Percentiles rank a stretch among this genome's conserved stretches.
phyloP scores from a whole-genome alignment of 495 filamentous ascomycete genomes.

The Talaromyces trachyspermus region DNA sequence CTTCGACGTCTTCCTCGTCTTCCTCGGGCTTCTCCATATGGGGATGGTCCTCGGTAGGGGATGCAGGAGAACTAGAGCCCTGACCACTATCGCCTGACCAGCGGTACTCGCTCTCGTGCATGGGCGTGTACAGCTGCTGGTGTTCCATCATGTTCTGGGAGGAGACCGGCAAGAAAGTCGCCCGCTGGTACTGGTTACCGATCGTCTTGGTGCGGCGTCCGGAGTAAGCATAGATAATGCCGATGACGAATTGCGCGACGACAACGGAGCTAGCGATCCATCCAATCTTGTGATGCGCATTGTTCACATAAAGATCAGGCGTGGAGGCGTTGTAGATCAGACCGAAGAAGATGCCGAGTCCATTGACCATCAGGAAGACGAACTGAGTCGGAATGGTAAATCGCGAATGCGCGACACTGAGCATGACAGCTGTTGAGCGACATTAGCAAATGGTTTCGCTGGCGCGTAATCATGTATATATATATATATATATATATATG shows the following conservation, averaged over 20 bases:
- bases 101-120: conserved; percentile 49
- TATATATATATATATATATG: no score
- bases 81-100: conserved; percentile 86
- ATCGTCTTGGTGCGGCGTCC: conserved; percentile 25
- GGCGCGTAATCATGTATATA: no score
- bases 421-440: conserved; percentile 62
- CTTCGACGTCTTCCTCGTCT: conserved; percentile 35
- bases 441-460: no score
- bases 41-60: conserved; percentile 45
- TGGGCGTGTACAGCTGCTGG: conserved; percentile 40
- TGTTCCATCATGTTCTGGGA: conserved; percentile 59
- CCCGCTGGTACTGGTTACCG: conserved; percentile 25
- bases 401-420: conserved; percentile 75
- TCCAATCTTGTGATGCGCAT: conserved; percentile 82
- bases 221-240: conserved; percentile 50
- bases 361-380: conserved; percentile 66
- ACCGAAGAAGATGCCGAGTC: conserved; percentile 60
- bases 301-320: conserved; percentile 82
- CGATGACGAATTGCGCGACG: conserved; percentile 59
- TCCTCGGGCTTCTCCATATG: conserved; percentile 40
- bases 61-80: conserved; percentile 62
- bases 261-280: conserved; percentile 76
- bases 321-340: conserved; percentile 76
- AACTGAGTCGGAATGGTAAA: conserved; percentile 68
- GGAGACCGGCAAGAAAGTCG: conserved; percentile 61